Conservation (phyloP, 805 yeast species). For the Metschnikowia continentalis region DNA sequence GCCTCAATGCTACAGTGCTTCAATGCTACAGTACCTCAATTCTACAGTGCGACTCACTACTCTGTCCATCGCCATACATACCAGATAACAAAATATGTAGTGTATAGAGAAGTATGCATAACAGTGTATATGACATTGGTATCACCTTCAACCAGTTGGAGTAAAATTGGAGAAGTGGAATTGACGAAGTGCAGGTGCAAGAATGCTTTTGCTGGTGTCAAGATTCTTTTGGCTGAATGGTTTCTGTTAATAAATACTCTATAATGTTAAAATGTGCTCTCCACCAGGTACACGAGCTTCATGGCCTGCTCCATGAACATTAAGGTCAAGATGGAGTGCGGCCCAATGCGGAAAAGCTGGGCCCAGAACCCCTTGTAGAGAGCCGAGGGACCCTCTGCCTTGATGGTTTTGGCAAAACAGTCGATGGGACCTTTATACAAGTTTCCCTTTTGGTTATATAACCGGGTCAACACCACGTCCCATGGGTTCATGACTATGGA, state of each 20-base stretch:
- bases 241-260: neutral
- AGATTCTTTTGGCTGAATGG: too few relatives aligned
- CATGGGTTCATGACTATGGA: slow-evolving; percentile 96
- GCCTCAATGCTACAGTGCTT: too few relatives aligned
- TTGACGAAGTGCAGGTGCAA: too few relatives aligned
- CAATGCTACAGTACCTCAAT: too few relatives aligned
- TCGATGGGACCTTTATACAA: slow-evolving; percentile 84
- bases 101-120: too few relatives aligned
- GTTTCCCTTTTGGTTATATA: slow-evolving; percentile 90
- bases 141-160: too few relatives aligned
- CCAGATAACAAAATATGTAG: too few relatives aligned
- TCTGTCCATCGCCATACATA: too few relatives aligned
- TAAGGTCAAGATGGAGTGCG: slow-evolving; percentile 86
- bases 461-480: slow-evolving; percentile 91
- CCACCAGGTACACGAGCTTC: slow-evolving; percentile 45
- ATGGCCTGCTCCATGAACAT: slow-evolving; percentile 95
- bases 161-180: too few relatives aligned
- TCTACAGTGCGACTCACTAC: too few relatives aligned
- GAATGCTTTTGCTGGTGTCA: too few relatives aligned
- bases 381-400: slow-evolving; percentile 79
- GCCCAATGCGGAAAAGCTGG: slow-evolving; percentile 86
- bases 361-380: slow-evolving; percentile 95
- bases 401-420: slow-evolving; percentile 79
- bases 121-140: too few relatives aligned
- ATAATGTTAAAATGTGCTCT: slow-evolving; percentile 11